These are phyloP conservation scores for Candida rishiriensis DNA, from an alignment of 805 yeast species.

Conservation along the genomic window DNA sequence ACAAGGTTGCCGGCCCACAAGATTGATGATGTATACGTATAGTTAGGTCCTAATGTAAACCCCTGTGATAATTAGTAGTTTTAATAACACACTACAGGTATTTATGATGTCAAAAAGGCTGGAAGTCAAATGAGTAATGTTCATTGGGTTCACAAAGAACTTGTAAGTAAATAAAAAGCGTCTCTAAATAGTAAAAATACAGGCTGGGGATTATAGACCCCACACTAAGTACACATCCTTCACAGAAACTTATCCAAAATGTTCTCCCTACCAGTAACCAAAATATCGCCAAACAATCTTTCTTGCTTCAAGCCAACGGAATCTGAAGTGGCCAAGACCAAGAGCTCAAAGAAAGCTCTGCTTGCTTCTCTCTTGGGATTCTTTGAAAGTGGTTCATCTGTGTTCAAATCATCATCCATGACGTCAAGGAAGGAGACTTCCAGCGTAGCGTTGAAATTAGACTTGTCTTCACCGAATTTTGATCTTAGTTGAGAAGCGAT, in stretches of 20 bases:
- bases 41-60: too few species aligned
- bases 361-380: constrained; percentile 57
- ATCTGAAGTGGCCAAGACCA: constrained; percentile 76
- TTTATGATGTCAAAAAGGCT: too few species aligned
- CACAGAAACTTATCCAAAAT: constrained; percentile 17
- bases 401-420: constrained; percentile 33
- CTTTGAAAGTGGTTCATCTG: constrained; percentile 31
- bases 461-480: constrained; percentile 18
- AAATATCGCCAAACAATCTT: constrained; percentile 54
- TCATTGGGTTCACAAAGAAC: not conserved
- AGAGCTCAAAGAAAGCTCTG: constrained; percentile 72
- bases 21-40: too few species aligned
- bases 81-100: too few species aligned
- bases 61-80: too few species aligned
- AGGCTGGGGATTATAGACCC: not conserved
- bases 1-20: not conserved
- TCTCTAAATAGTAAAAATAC: not conserved
- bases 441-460: constrained; percentile 6
- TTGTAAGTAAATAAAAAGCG: not conserved
- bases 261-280: constrained; percentile 29
- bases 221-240: not conserved
- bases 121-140: not conserved
- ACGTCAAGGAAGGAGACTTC: constrained; percentile 35
- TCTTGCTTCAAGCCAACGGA: constrained; percentile 62
- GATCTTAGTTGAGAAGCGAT: constrained; percentile 46